Conservation (phyloP, 192 early-diverging fungal species). For the Backusella australiensis region DNA sequence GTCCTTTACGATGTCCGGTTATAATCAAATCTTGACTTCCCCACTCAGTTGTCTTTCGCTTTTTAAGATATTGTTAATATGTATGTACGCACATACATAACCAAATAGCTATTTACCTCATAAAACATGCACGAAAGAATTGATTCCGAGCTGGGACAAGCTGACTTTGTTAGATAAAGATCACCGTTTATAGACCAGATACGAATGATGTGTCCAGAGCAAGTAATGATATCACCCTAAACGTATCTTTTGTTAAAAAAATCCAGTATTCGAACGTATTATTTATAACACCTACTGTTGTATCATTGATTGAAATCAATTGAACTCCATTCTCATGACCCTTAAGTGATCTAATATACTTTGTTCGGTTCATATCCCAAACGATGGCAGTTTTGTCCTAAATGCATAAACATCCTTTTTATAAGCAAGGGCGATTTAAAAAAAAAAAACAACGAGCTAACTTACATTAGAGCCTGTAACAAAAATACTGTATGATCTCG, state of each 20-base stretch:
- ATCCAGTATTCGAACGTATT: neutral
- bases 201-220: conserved; percentile 52
- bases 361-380: conserved; percentile 65
- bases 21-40: conserved; percentile 46
- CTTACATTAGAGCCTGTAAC: conserved; percentile 52
- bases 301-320: conserved; percentile 54
- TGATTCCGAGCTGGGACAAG: conserved; percentile 45
- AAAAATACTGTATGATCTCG: conserved; percentile 58
- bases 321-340: conserved; percentile 53
- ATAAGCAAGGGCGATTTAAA: neutral
- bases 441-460: neutral
- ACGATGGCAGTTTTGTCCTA: conserved; percentile 61
- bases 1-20: conserved; percentile 57
- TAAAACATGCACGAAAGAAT: conserved; percentile 56
- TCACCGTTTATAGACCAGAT: conserved; percentile 67
- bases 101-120: conserved; percentile 28
- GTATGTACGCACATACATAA: neutral
- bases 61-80: conserved; percentile 23
- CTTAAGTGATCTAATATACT: conserved; percentile 55
- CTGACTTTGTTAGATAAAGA: conserved; percentile 50
- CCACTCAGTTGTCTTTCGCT: conserved; percentile 45
- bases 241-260: neutral
- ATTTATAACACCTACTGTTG: conserved; percentile 43
- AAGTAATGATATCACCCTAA: conserved; percentile 63
- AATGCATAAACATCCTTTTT: neutral